Percentiles rank a stretch among this genome's conserved stretches.
Evolutionary conservation across 176 grass and related monocot species (phyloP).

Genomic region (Ensete ventricosum): DNA sequence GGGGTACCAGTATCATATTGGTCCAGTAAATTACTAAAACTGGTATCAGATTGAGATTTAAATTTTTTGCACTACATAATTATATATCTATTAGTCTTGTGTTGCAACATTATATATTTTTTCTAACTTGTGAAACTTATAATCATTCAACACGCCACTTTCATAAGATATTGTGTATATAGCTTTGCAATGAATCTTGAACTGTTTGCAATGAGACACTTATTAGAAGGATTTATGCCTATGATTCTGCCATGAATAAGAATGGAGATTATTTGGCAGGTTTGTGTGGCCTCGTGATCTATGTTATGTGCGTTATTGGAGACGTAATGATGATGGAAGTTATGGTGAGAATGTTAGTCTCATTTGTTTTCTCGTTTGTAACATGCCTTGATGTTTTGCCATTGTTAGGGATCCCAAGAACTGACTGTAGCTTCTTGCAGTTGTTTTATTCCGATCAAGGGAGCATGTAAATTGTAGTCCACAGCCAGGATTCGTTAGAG

Average conservation of each 20-base stretch:
- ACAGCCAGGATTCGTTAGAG: slow-evolving; percentile 95
- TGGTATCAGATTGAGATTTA: too few species aligned
- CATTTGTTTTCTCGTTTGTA: slow-evolving; percentile 8
- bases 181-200: background rate
- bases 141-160: too few species aligned
- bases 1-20: too few species aligned
- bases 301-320: slow-evolving; percentile 96
- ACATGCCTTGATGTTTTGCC: slow-evolving; percentile 23
- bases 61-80: too few species aligned
- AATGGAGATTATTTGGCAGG: slow-evolving; percentile 23
- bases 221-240: background rate
- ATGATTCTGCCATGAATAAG: background rate
- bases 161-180: background rate
- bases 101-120: too few species aligned
- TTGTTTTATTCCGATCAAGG: slow-evolving; percentile 93
- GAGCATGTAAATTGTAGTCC: slow-evolving; percentile 89
- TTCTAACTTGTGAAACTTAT: too few species aligned
- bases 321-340: slow-evolving; percentile 98
- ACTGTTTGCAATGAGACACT: too few species aligned
- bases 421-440: slow-evolving; percentile 25
- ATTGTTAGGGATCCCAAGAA: background rate
- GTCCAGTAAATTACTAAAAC: too few species aligned
- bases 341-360: slow-evolving; percentile 51
- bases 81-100: too few species aligned
- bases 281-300: slow-evolving; percentile 94